Evolutionary conservation across 495 filamentous ascomycete species (phyloP).

Genomic region (Jackrogersella multiformis): DNA sequence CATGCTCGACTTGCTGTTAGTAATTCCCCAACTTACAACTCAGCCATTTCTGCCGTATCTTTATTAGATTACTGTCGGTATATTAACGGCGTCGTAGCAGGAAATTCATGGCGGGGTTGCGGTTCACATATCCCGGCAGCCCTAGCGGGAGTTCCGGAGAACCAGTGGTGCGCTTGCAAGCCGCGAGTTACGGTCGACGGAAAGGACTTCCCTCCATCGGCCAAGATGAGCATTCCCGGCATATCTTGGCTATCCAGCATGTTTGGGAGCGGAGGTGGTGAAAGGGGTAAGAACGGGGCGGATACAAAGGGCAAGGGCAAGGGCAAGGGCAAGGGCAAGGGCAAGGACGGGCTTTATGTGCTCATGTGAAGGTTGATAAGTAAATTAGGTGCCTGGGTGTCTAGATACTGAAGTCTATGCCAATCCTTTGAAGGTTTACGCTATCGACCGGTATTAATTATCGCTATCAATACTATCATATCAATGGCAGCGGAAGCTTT

Average conservation of each 20-base stretch:
- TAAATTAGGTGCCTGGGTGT: too few relatives aligned
- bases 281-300: constrained; percentile 4
- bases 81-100: constrained; percentile 55
- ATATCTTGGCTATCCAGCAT: constrained; percentile 35
- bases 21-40: background rate
- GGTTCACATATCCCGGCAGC: constrained; percentile 69
- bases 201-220: constrained; percentile 70
- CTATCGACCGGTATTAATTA: background rate
- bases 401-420: background rate
- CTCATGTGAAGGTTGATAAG: too few relatives aligned
- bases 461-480: constrained; percentile 4
- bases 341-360: too few relatives aligned
- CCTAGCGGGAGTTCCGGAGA: constrained; percentile 64
- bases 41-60: background rate
- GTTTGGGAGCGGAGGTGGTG: constrained; percentile 39
- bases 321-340: too few relatives aligned
- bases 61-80: background rate
- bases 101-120: constrained; percentile 74
- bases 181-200: constrained; percentile 67
- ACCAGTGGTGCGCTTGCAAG: constrained; percentile 68
- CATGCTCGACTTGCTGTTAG: constrained; percentile 54
- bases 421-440: constrained; percentile 12
- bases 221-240: constrained; percentile 50
- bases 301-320: constrained; percentile 31
- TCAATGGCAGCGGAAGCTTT: constrained; percentile 6